phyloP scores from a whole-genome alignment of 108 stramenopile species.

The Mediolabrus comicus region DNA sequence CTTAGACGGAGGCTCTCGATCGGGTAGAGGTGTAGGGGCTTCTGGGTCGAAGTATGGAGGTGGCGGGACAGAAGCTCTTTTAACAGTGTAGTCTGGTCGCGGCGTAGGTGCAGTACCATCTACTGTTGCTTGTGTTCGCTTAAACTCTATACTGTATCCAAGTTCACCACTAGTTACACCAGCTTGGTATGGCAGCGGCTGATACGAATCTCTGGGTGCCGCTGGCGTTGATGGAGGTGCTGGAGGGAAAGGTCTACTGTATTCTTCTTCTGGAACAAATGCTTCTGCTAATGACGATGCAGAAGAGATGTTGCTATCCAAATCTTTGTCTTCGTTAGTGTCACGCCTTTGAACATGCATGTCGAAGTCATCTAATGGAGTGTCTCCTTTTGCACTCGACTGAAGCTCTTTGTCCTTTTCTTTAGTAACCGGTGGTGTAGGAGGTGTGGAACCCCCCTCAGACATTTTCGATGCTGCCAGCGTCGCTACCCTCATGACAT shows the following conservation, averaged over 20 bases:
- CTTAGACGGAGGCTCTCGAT: constrained; percentile 7
- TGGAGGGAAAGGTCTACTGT: constrained; percentile 34
- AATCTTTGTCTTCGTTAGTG: constrained; percentile 6
- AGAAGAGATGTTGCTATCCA: constrained; percentile 18
- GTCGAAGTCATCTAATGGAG: constrained; percentile 21
- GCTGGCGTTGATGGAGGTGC: constrained; percentile 48
- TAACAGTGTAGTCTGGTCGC: background rate
- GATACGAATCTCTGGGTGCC: constrained; percentile 22
- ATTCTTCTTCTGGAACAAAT: constrained; percentile 20
- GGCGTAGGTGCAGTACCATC: constrained; percentile 1
- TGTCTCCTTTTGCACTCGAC: background rate
- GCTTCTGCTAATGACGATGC: constrained; percentile 37
- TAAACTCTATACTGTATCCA: constrained; percentile 23
- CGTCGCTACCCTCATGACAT: constrained; percentile 14
- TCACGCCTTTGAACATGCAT: constrained; percentile 9
- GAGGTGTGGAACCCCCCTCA: constrained; percentile 19
- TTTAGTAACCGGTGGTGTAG: background rate
- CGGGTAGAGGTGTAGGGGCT: constrained; percentile 11
- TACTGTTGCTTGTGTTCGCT: background rate
- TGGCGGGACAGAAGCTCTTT: constrained; percentile 1
- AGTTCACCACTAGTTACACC: constrained; percentile 25
- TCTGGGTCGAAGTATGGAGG: constrained; percentile 18
- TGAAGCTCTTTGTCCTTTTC: background rate
- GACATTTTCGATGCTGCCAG: constrained; percentile 13
- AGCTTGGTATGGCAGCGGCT: constrained; percentile 21